Percentiles rank a stretch among this genome's conserved stretches.
Evolutionary conservation across 495 filamentous ascomycete species (phyloP).

Genomic region (Penicillium subrubescens): DNA sequence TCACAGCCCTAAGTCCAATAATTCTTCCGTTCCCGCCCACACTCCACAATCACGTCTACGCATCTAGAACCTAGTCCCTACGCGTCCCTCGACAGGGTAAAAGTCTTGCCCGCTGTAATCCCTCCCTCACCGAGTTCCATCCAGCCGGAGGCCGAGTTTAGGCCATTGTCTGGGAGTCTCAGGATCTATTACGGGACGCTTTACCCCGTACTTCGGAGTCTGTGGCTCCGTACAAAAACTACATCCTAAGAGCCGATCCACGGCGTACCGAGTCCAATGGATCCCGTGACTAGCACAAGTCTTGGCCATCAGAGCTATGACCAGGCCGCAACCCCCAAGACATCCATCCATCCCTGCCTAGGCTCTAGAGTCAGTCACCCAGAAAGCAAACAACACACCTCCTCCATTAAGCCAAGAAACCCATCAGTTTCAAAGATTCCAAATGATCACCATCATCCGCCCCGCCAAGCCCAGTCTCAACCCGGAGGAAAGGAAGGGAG

Average conservation of each 20-base stretch:
- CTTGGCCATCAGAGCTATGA: not conserved
- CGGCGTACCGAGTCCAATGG: not conserved
- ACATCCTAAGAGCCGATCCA: not conserved
- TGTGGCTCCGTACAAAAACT: not conserved
- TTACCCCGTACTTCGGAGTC: not conserved
- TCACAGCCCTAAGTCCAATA: conserved; percentile 8
- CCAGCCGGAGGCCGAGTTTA: not conserved
- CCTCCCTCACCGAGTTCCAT: not conserved
- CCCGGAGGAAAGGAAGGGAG: not conserved
- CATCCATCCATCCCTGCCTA: no score
- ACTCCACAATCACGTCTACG: not conserved
- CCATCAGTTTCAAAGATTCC: no score
- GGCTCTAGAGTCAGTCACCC: no score
- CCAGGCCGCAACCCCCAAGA: not conserved
- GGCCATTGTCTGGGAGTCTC: no score
- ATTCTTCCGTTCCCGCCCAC: conserved; percentile 2
- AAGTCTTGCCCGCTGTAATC: conserved; percentile 11
- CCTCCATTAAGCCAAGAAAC: not conserved
- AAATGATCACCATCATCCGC: not conserved
- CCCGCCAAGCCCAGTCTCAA: not conserved
- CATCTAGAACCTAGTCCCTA: not conserved
- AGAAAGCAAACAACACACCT: not conserved
- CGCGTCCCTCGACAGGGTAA: conserved; percentile 16
- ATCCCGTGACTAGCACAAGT: not conserved
- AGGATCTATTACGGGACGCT: not conserved